phyloP scores from a whole-genome alignment of 371 early-diverging fungal species.

The Rhizopus microsporus region DNA sequence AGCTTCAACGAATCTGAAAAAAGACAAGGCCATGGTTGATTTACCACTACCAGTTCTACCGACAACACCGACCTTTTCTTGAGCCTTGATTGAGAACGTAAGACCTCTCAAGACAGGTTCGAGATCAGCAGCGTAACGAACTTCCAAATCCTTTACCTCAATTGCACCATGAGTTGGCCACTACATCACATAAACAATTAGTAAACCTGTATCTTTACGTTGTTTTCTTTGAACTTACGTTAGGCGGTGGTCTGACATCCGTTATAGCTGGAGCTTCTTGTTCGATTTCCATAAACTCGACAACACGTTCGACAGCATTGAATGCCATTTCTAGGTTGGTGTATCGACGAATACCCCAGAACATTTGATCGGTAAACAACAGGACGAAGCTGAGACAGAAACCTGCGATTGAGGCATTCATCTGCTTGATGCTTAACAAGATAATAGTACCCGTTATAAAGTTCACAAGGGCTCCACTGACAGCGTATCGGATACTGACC shows the following conservation, averaged over 20 bases:
- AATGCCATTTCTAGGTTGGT: conserved; percentile 82
- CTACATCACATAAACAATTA: conserved; percentile 10
- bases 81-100: conserved; percentile 47
- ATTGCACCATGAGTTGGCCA: conserved; percentile 72
- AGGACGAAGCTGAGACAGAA: conserved; percentile 75
- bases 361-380: conserved; percentile 65
- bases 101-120: conserved; percentile 63
- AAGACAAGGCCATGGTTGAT: conserved; percentile 69
- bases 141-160: conserved; percentile 55
- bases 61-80: conserved; percentile 66
- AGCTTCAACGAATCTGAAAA: conserved; percentile 79
- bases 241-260: conserved; percentile 53
- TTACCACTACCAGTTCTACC: conserved; percentile 82
- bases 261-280: conserved; percentile 72
- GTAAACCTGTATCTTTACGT: neutral
- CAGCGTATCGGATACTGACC: conserved; percentile 74
- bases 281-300: conserved; percentile 76
- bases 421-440: conserved; percentile 39
- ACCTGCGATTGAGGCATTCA: conserved; percentile 75
- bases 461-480: conserved; percentile 65
- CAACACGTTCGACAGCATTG: conserved; percentile 84
- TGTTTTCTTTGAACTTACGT: conserved; percentile 28
- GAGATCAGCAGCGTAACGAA: conserved; percentile 63
- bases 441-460: conserved; percentile 59
- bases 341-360: conserved; percentile 70